Evolutionary conservation across 1,139 yeast genomes (phyloP).

Genomic region (Petasospora rhodanensis): DNA sequence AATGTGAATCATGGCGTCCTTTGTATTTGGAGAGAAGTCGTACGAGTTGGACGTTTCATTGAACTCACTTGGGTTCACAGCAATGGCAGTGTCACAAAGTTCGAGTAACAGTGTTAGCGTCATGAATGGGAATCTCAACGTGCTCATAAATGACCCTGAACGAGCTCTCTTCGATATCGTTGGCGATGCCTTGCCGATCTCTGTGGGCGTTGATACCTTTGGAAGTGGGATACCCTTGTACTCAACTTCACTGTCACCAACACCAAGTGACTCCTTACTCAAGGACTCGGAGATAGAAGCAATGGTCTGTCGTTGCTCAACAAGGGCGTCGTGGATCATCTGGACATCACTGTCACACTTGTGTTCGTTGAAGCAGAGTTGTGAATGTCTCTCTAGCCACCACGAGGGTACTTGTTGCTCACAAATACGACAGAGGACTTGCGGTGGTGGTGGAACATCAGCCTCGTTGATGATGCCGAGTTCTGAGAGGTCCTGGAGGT

Average conservation of each 20-base stretch:
- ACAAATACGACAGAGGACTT: slow-evolving; percentile 85
- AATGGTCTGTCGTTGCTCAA: slow-evolving; percentile 65
- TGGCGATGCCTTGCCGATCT: slow-evolving; percentile 21
- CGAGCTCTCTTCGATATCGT: slow-evolving; percentile 23
- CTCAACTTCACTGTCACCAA: slow-evolving; percentile 30
- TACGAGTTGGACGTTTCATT: slow-evolving; percentile 22
- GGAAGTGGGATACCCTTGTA: slow-evolving; percentile 64
- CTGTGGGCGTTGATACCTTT: slow-evolving; percentile 16
- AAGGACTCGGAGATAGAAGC: slow-evolving; percentile 18
- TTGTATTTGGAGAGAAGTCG: slow-evolving; percentile 68
- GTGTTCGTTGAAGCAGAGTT: slow-evolving; percentile 82
- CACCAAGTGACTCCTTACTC: slow-evolving; percentile 12
- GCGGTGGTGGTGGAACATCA: slow-evolving; percentile 69
- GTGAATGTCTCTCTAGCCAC: slow-evolving; percentile 94
- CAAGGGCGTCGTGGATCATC: slow-evolving; percentile 66
- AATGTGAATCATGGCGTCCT: slow-evolving; percentile 55
- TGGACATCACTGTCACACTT: slow-evolving; percentile 78
- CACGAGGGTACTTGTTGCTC: slow-evolving; percentile 91
- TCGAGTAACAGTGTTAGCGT: slow-evolving; percentile 60
- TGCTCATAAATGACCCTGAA: slow-evolving; percentile 31
- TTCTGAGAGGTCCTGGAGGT: slow-evolving; percentile 58
- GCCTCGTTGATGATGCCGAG: slow-evolving; percentile 57
- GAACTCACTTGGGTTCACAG: slow-evolving; percentile 53
- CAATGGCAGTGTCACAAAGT: slow-evolving; percentile 71
- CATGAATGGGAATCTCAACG: slow-evolving; percentile 58